Conservation (phyloP, 257 asterid species). For the Solanum ossicruentum region DNA sequence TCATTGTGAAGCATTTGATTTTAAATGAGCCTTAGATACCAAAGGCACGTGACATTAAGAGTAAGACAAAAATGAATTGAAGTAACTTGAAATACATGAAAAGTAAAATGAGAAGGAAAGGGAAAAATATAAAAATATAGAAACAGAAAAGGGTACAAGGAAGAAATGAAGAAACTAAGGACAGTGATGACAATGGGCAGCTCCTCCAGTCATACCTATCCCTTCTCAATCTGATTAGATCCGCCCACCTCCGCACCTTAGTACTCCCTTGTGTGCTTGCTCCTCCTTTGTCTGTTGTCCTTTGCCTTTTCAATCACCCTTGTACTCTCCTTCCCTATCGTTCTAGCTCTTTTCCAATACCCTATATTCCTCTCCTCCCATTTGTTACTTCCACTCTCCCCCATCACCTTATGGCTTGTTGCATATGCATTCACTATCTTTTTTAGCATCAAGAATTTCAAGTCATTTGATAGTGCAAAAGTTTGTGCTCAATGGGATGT, state of each 20-base stretch:
- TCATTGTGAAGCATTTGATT: neutral
- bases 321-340: neutral
- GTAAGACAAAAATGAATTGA: neutral
- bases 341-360: neutral
- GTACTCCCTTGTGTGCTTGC: neutral
- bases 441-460: neutral
- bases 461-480: neutral
- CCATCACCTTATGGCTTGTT: neutral
- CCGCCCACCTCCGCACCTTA: neutral
- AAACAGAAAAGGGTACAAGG: neutral
- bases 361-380: neutral
- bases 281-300: neutral
- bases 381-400: neutral
- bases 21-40: neutral
- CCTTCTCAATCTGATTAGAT: neutral
- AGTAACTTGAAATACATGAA: neutral
- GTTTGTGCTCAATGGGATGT: neutral
- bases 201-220: neutral
- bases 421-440: neutral
- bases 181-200: neutral
- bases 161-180: neutral
- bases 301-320: neutral
- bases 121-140: neutral
- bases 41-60: neutral
- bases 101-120: neutral